These are phyloP conservation scores for Mesotaenium endlicherianum DNA, from an alignment of 139 green algal species.

Conservation along the genomic window DNA sequence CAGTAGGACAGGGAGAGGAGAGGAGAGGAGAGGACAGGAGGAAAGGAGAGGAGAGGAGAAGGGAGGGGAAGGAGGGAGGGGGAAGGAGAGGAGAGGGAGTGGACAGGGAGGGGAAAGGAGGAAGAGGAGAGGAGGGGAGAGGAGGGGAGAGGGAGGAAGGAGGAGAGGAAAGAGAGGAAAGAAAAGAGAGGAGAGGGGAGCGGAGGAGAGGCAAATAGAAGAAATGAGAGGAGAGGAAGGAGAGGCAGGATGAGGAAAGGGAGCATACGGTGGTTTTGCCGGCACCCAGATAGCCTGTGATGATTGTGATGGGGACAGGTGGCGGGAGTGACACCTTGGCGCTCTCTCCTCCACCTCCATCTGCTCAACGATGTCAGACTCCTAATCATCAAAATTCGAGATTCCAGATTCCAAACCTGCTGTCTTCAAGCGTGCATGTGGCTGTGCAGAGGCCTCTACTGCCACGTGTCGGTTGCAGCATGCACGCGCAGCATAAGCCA, in stretches of 20 bases:
- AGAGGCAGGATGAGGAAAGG: not conserved
- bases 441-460: no score
- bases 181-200: not conserved
- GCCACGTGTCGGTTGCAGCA: no score
- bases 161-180: not conserved
- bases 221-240: not conserved
- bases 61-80: not conserved
- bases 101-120: not conserved
- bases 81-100: not conserved
- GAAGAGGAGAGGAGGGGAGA: not conserved
- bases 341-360: no score
- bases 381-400: no score
- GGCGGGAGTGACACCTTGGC: no score
- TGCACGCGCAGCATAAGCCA: no score
- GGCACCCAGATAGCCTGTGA: slow-evolving; percentile 70
- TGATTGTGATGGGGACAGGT: slow-evolving; percentile 54
- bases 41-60: not conserved
- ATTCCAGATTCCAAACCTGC: no score
- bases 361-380: no score
- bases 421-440: no score
- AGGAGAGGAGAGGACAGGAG: not conserved
- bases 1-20: no score
- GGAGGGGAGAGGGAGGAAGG: not conserved
- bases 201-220: not conserved
- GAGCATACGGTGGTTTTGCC: slow-evolving; percentile 66